These are phyloP conservation scores for Leccinellum rugosiceps DNA, from an alignment of 768 basidiomycete genomes.

Conservation along the genomic window DNA sequence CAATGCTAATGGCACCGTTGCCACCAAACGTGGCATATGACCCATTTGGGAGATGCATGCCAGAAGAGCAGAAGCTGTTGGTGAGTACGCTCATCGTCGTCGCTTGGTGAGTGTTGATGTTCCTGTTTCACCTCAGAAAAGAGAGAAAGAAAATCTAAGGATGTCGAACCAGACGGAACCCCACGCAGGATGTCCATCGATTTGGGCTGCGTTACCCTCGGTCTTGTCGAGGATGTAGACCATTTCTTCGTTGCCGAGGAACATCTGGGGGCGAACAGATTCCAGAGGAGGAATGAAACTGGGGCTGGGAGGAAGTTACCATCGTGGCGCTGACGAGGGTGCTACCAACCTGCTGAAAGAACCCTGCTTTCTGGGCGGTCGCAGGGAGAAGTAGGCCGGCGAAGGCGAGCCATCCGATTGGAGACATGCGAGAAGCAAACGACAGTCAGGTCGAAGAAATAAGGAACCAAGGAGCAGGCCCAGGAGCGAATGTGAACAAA, in stretches of 20 bases:
- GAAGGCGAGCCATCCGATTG: slow-evolving; percentile 5
- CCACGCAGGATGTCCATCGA: slow-evolving; percentile 73
- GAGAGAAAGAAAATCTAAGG: too few relatives aligned
- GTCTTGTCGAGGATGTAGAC: slow-evolving; percentile 91
- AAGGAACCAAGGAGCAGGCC: slow-evolving; percentile 2
- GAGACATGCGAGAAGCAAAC: neutral
- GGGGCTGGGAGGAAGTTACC: slow-evolving; percentile 18
- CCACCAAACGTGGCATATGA: slow-evolving; percentile 74
- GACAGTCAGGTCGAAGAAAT: neutral
- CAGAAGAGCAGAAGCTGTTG: slow-evolving; percentile 78
- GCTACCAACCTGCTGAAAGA: slow-evolving; percentile 17
- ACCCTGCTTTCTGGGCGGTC: slow-evolving; percentile 13
- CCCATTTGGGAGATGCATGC: slow-evolving; percentile 77
- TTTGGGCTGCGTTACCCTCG: slow-evolving; percentile 64
- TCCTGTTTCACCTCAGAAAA: slow-evolving; percentile 32
- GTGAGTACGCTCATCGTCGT: slow-evolving; percentile 42
- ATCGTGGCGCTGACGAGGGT: slow-evolving; percentile 52
- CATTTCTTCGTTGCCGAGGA: slow-evolving; percentile 71
- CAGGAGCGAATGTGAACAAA: neutral
- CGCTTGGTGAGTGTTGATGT: slow-evolving; percentile 18
- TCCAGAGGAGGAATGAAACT: neutral
- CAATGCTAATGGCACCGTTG: slow-evolving; percentile 61
- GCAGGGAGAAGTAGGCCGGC: slow-evolving; percentile 1
- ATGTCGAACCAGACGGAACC: slow-evolving; percentile 69
- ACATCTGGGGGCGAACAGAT: slow-evolving; percentile 47